Evolutionary conservation across 2,329 filamentous ascomycete species (phyloP).

Genomic region (Zasmidium citrigriseum): DNA sequence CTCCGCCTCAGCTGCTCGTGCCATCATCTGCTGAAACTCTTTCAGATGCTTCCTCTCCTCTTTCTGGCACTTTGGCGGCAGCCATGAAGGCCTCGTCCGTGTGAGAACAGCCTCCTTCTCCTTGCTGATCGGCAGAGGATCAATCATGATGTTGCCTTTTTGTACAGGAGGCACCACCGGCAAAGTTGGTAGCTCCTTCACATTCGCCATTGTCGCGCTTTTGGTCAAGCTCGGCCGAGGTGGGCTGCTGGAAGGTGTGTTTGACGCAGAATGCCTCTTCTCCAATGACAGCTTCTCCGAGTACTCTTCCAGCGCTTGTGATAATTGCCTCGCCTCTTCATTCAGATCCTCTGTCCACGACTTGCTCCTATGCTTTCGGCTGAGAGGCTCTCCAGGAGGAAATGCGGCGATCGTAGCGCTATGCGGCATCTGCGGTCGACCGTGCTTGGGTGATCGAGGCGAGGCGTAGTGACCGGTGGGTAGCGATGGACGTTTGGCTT

Average conservation of each 20-base stretch:
- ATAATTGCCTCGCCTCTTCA: conserved; percentile 71
- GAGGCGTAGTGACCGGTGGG: conserved; percentile 23
- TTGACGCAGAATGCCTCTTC: conserved; percentile 46
- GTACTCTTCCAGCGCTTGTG: conserved; percentile 78
- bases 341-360: conserved; percentile 76
- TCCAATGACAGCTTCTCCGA: conserved; percentile 49
- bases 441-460: conserved; percentile 32
- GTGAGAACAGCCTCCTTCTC: conserved; percentile 84
- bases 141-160: conserved; percentile 78
- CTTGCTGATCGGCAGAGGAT: conserved; percentile 79
- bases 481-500: conserved; percentile 35
- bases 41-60: conserved; percentile 89
- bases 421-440: conserved; percentile 31
- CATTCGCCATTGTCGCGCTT: conserved; percentile 27
- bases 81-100: conserved; percentile 75
- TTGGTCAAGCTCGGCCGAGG: conserved; percentile 27
- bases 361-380: conserved; percentile 51
- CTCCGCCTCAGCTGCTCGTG: conserved; percentile 59
- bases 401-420: conserved; percentile 32
- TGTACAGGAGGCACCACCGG: conserved; percentile 55
- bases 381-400: conserved; percentile 26
- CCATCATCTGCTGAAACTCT: conserved; percentile 83
- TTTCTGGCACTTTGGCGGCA: conserved; percentile 82
- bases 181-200: conserved; percentile 53
- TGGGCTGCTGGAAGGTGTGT: conserved; percentile 28